Base-by-base conservation (phyloP, 2,329 filamentous ascomycete genomes). In the Cladosporium cucumerinum region DNA sequence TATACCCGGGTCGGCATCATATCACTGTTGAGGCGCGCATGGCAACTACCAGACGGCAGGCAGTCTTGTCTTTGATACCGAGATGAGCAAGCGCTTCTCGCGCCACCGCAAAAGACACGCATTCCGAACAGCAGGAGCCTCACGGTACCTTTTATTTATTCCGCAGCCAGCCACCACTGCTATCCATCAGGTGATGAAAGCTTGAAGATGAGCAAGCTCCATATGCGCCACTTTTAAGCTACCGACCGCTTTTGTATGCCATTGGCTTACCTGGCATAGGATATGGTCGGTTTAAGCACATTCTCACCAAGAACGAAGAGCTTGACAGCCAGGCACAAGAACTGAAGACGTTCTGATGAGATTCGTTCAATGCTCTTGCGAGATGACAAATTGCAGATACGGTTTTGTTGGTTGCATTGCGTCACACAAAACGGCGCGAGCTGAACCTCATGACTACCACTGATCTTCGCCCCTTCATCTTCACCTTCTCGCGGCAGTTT, bases 1-100 rank as follows among this genome's bases (percentile, higher is more conserved):
- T 36, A 55, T 62, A 46, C 49, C 60, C 49, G 60, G 23, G n/a
- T 52, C 60, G 60, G 60, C 60, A 62, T 62, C 60, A 48, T 52
- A 18, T n/a, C 32, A 55, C 26, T 21, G 46, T 10, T 51, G 30
- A 21, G 48, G 12, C 11, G 34, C 23, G 49, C 49, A 30, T 23
- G 25, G 46, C 48, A 61, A 30, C 23, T 3, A 10, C 21, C 18
- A 39, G 48, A 61, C 5, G 48, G 46, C 46, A 61, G 48, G 46
- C 18, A 48, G 36, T 18, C 26, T 48, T 11, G 25, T 36, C 32
- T 18, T 25, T 16, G 1, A 26, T 1, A 26, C 54, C 54, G 32
- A 39, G 21, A 26, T 4, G n/a, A n/a, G 54, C 54, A 57, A 26
- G 54, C 21, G 21, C 32, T 57, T 23, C 10, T 32, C 28, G 21